Evolutionary conservation across 1,284 basidiomycete genomes (phyloP), one percentile per base, ranked within the genome.

Genomic region (Puccinia hordei): DNA sequence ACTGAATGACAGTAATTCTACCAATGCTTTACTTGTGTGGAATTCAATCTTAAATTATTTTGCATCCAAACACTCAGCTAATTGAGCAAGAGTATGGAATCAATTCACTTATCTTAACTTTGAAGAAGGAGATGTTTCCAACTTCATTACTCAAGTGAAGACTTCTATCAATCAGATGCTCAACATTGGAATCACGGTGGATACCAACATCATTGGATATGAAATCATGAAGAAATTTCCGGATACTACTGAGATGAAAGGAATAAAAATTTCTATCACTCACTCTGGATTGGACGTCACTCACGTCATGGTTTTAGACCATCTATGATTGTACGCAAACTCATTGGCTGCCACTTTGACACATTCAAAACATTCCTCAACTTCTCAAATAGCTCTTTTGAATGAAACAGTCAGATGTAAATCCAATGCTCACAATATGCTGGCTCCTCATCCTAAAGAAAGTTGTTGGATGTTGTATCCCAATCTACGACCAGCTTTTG

Each of bases 391-490:
- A 9, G 9, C 19, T 65, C 63, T 44, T 5, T 35, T 30, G 33
- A 38, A 33, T 65, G 63, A 30, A 65, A 38, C 4, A 65, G n/a
- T n/a, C n/a, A n/a, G n/a, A n/a, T n/a, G n/a, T n/a, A 65, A 30
- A 17, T 9, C 2, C 15, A 15, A n/a, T n/a, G n/a, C n/a, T 15
- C 63, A 65, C n/a, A 65, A 65, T 44, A 30, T 33, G 5, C 10
- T 33, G 1, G 10, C 61, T 5, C 1, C 65, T n/a, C 65, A 68
- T 44, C 65, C 65, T n/a, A 30, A 44, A 24, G 27, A 33, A 10
- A 68, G n/a, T 3, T 68, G 35, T 46, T 68, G 65, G 65, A 8
- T 44, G 22, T 8, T 68, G 0, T 49, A 44, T 15, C 65, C 65
- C 41, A 15, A 68, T 12, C 27, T 44, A 5, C 4, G 65, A 44